A percentile compares a stretch with the other conserved stretches of the same genome.
Conservation (phyloP, 2,329 filamentous ascomycete species). For the Nakataea oryzae region DNA sequence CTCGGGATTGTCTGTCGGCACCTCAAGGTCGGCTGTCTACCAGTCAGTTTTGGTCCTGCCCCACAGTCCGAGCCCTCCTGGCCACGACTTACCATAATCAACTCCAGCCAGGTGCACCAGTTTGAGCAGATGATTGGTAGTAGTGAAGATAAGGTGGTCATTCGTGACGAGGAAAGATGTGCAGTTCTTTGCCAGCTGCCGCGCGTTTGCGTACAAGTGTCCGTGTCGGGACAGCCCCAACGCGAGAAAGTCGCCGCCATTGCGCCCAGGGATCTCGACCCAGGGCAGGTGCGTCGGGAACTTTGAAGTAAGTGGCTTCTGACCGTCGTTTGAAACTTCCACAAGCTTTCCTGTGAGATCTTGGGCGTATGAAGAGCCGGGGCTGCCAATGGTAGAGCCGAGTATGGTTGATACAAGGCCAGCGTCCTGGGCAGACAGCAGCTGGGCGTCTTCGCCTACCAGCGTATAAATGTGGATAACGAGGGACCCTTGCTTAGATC, state of each 20-base stretch:
- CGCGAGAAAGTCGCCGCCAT: slow-evolving; percentile 29
- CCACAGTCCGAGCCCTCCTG: neutral
- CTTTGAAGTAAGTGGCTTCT: slow-evolving; percentile 22
- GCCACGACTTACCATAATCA: neutral
- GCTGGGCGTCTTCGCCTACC: neutral
- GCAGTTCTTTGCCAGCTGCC: slow-evolving; percentile 70
- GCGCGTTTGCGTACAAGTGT: slow-evolving; percentile 66
- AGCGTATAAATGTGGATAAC: neutral
- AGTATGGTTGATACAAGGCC: neutral
- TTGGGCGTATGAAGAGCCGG: slow-evolving; percentile 27
- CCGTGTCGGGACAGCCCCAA: slow-evolving; percentile 67
- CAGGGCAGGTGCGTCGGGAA: slow-evolving; percentile 40
- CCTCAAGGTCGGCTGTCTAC: slow-evolving; percentile 53
- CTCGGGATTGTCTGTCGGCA: slow-evolving; percentile 82
- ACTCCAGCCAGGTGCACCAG: slow-evolving; percentile 69
- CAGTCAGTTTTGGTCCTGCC: neutral
- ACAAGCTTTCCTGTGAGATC: slow-evolving; percentile 34
- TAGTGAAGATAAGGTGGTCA: slow-evolving; percentile 83
- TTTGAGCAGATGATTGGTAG: slow-evolving; percentile 84
- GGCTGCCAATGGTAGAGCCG: slow-evolving; percentile 7
- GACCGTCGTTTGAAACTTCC: slow-evolving; percentile 20
- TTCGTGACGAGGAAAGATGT: slow-evolving; percentile 81
- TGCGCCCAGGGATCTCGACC: slow-evolving; percentile 33
- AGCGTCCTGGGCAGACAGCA: neutral
- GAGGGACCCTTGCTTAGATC: neutral